Base-by-base conservation (phyloP, 768 basidiomycete genomes). In the Panellus pusillus region DNA sequence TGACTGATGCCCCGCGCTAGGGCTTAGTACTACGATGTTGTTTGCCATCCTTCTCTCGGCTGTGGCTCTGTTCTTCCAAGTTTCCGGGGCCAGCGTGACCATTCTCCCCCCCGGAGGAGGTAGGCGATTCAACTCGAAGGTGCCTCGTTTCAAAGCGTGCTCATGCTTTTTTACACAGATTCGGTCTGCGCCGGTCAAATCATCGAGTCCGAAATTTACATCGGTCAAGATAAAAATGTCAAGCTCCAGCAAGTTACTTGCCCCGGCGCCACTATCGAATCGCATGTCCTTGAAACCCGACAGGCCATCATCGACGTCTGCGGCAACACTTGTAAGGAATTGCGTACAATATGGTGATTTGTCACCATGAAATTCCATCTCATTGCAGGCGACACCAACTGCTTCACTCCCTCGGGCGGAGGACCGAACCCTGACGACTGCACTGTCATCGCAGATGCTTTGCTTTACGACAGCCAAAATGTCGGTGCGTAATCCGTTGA, bases 381-480 rank as follows among this genome's bases (percentile, higher is more conserved):
- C 29, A n/a, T 20, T 39, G 14, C 47, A 74, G 75, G 76, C 56
- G 65, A 55, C 53, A 76, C 72, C 6, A 74, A 75, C 63, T 80
- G 77, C 69, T 80, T 78, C 69, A 52, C 61, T 9, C 74, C 75
- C 2, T 58, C 74, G 2, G 77, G 75, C 17, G 76, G 76, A 60
- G 79, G 77, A 29, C 79, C 78, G 1, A 66, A 77, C 63, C 75
- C 76, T 3, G 73, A 74, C 52, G 76, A 81, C 17, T 79, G 76
- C 55, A 66, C 73, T 62, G 67, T 80, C 47, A 79, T 82, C 53
- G 72, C 77, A 5, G 77, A 79, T 50, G 78, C 79, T 5, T 58
- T 80, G 52, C 68, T 70, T 3, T 82, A 69, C 56, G 74, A 77
- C 55, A 71, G 71, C 47, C 69, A 79, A 66, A 78, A 79, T 61